Base-by-base conservation (phyloP, 2,329 filamentous ascomycete genomes). In the Cryphonectria japonica region DNA sequence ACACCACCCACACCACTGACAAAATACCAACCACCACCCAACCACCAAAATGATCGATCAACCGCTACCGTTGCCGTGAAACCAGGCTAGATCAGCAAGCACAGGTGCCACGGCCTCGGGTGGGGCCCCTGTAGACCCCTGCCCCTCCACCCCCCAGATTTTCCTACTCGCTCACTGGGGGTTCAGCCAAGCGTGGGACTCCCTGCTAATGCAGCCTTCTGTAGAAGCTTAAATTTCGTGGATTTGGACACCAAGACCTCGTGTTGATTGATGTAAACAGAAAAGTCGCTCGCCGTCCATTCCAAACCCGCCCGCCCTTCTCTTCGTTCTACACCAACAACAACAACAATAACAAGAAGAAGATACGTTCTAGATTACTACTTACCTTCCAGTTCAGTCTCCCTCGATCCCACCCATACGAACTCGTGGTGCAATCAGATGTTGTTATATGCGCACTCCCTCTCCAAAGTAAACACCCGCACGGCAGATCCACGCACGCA, bases 1-100 rank as follows among this genome's bases (percentile, higher is more conserved):
- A 46, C 46, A 50, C 46, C 3, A 3, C 2, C 14, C 43, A 46
- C 52, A 57, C 26, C 26, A 59, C n/a, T 26, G 37, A 13, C 29
- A 54, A 37, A 50, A 50, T 50, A 50, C 46, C 46, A 37, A 22
- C 50, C 32, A 34, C 59, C 29, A 60, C 63, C 29, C 37, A 41
- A 59, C 50, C 57, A 32, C 62, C 52, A 60, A 8, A 65, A 3
- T 59, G 29, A 29, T 59, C 22, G 29, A 50, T 59, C 26, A 32
- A 32, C 26, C 54, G n/a, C 32, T 64, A n/a, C 66, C 65, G 64
- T 70, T 72, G 70, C 70, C 62, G 69, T 26, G 70, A 61, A 52
- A 67, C 70, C 61, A 69, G 61, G 39, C 54, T 32, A 46, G 66
- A 68, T 52, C 59, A 60, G 63, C 60, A 71, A 61, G 65, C 65